phyloP scores from a whole-genome alignment of 106 monocot genomes.

The Platanthera zijinensis region DNA sequence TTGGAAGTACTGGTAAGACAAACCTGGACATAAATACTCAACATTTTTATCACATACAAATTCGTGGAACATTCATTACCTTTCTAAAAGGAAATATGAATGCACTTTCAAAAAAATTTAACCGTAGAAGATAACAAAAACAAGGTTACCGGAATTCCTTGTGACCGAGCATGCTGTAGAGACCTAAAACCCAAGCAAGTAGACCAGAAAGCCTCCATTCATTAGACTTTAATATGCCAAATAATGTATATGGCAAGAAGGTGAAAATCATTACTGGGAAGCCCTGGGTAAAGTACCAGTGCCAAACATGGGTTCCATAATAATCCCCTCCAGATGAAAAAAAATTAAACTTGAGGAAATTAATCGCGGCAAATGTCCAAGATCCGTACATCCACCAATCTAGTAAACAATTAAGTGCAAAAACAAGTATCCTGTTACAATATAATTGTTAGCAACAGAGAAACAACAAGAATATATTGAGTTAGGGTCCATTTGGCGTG shows the following conservation, averaged over 20 bases:
- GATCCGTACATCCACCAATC: conserved; percentile 86
- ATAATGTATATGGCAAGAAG: conserved; percentile 66
- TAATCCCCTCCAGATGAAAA: conserved; percentile 95
- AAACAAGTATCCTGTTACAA: conserved; percentile 45
- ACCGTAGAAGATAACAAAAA: not conserved
- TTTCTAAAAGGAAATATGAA: conserved; percentile 1
- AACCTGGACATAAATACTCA: conserved; percentile 39
- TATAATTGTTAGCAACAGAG: conserved; percentile 8
- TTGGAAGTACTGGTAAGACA: conserved; percentile 90
- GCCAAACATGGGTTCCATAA: conserved; percentile 90
- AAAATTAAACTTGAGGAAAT: conserved; percentile 94
- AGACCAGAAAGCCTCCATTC: conserved; percentile 80
- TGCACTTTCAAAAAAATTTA: not conserved
- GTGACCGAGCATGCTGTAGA: conserved; percentile 90
- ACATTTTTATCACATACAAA: conserved; percentile 9
- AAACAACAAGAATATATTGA: conserved; percentile 2
- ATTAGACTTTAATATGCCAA: conserved; percentile 70
- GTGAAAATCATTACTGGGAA: conserved; percentile 78
- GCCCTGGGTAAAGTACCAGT: conserved; percentile 97
- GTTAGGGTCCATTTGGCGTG: no score
- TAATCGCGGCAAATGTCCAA: conserved; percentile 76
- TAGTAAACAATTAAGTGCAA: conserved; percentile 33
- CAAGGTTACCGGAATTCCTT: conserved; percentile 88
- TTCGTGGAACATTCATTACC: not conserved
- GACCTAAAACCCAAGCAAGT: conserved; percentile 74